Evolutionary conservation across 108 stramenopile genomes (phyloP).

Genomic region (Chaetoceros tenuissimus): DNA sequence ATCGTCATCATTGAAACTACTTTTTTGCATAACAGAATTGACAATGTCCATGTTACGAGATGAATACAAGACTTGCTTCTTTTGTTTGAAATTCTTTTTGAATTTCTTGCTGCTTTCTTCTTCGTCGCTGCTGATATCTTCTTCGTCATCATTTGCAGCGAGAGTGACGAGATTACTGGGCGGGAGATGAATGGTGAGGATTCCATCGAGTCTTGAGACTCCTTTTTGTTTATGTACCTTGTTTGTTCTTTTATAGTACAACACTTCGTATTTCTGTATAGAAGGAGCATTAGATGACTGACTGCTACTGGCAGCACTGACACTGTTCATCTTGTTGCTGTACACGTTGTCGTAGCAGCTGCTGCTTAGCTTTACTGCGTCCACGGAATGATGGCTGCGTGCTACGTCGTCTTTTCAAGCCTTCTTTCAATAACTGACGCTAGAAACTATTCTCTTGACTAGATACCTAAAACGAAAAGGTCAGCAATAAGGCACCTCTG

Average conservation of each 20-base stretch:
- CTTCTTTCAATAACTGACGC: too few species aligned
- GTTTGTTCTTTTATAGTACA: slow-evolving; percentile 65
- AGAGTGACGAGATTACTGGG: slow-evolving; percentile 15
- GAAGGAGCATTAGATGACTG: not conserved
- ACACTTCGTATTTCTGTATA: slow-evolving; percentile 28
- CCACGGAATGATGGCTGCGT: too few species aligned
- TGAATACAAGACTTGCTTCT: slow-evolving; percentile 5
- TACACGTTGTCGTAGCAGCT: too few species aligned
- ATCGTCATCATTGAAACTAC: not conserved
- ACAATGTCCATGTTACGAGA: slow-evolving; percentile 7
- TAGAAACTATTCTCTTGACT: too few species aligned
- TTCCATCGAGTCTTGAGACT: slow-evolving; percentile 46
- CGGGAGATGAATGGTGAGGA: slow-evolving; percentile 27
- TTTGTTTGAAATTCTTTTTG: slow-evolving; percentile 6
- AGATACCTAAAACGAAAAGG: too few species aligned
- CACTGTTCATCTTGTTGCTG: too few species aligned
- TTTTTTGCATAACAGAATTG: not conserved
- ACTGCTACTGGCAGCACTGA: too few species aligned
- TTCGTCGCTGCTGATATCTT: slow-evolving; percentile 12
- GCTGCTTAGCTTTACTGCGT: too few species aligned
- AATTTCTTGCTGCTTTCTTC: slow-evolving; percentile 6
- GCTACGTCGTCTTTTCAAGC: too few species aligned
- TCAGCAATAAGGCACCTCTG: too few species aligned
- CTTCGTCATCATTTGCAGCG: slow-evolving; percentile 5
- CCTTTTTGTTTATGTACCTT: slow-evolving; percentile 62